Percentiles rank a stretch among this genome's conserved stretches.
phyloP scores from a whole-genome alignment of 1,284 basidiomycete species.

The Moesziomyces sp. region DNA sequence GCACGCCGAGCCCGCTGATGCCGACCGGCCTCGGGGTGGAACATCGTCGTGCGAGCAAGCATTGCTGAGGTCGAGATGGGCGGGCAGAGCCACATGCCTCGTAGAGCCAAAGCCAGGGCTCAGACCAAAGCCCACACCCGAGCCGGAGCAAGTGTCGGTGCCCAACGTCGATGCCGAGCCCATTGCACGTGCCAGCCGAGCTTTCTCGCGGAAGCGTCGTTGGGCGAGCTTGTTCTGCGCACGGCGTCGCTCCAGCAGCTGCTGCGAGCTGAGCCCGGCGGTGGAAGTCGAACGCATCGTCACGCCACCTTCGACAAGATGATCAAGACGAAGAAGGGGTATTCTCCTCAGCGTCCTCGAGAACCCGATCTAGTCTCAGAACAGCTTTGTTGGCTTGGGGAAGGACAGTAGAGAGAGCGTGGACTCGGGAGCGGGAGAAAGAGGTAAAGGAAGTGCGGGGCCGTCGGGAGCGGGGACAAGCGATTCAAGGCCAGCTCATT shows the following conservation, averaged over 20 bases:
- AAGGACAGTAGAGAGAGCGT: too few relatives aligned
- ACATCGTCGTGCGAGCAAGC: slow-evolving; percentile 1
- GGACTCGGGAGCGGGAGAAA: too few relatives aligned
- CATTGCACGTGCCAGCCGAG: slow-evolving; percentile 20
- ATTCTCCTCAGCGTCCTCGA: too few relatives aligned
- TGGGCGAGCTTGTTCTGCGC: slow-evolving; percentile 54
- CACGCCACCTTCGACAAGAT: background rate
- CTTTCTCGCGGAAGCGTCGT: slow-evolving; percentile 43
- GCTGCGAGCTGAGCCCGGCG: slow-evolving; percentile 38
- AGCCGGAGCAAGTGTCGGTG: too few relatives aligned
- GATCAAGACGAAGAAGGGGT: too few relatives aligned
- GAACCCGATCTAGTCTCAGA: too few relatives aligned
- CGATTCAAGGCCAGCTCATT: too few relatives aligned
- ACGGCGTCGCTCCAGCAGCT: slow-evolving; percentile 46
- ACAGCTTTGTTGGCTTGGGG: too few relatives aligned
- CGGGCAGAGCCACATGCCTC: slow-evolving; percentile 1
- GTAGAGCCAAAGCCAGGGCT: background rate
- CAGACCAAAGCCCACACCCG: background rate
- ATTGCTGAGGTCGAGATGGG: slow-evolving; percentile 16
- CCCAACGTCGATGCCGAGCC: slow-evolving; percentile 3
- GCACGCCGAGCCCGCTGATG: slow-evolving; percentile 24
- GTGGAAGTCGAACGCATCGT: slow-evolving; percentile 43
- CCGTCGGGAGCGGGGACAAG: too few relatives aligned
- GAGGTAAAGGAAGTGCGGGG: too few relatives aligned
- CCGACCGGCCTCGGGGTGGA: slow-evolving; percentile 11